A percentile compares a stretch with the other conserved stretches of the same genome.
These are phyloP conservation scores for Primulina huaijiensis DNA, from an alignment of 257 asterid species.

Conservation along the genomic window DNA sequence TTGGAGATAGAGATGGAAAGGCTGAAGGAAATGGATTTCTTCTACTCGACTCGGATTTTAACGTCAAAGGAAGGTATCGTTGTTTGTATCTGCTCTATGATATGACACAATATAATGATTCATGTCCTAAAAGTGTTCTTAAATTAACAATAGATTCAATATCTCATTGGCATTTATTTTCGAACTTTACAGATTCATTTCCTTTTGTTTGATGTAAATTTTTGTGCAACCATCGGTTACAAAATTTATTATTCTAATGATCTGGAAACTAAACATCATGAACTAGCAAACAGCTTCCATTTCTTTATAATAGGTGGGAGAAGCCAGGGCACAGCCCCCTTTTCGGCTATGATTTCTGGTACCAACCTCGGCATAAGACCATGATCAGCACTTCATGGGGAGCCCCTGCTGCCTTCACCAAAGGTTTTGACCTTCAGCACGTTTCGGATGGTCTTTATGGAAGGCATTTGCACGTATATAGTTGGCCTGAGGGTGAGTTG, in stretches of 20 bases:
- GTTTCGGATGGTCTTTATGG: slow-evolving; percentile 88
- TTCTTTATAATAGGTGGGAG: slow-evolving; percentile 69
- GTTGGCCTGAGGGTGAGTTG: slow-evolving; percentile 95
- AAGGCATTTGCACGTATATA: slow-evolving; percentile 84
- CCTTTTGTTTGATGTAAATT: neutral
- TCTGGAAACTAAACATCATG: neutral
- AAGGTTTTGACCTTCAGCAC: slow-evolving; percentile 82
- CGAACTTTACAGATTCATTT: neutral
- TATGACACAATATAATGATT: neutral
- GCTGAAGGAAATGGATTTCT: slow-evolving; percentile 95
- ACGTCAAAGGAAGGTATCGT: slow-evolving; percentile 90
- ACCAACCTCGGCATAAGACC: slow-evolving; percentile 95
- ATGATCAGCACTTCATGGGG: slow-evolving; percentile 99
- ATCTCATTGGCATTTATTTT: neutral
- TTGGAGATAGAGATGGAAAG: slow-evolving; percentile 95
- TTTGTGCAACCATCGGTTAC: neutral
- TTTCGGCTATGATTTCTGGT: slow-evolving; percentile 95
- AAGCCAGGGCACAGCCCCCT: slow-evolving; percentile 93
- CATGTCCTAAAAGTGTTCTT: neutral
- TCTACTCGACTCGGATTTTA: slow-evolving; percentile 79
- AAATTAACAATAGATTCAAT: too few relatives aligned
- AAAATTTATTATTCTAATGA: neutral
- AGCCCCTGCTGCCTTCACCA: slow-evolving; percentile 87
- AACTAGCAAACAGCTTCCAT: neutral
- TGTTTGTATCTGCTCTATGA: neutral